phyloP scores from a whole-genome alignment of 371 early-diverging fungal genomes.

The Apophysomyces elegans region DNA sequence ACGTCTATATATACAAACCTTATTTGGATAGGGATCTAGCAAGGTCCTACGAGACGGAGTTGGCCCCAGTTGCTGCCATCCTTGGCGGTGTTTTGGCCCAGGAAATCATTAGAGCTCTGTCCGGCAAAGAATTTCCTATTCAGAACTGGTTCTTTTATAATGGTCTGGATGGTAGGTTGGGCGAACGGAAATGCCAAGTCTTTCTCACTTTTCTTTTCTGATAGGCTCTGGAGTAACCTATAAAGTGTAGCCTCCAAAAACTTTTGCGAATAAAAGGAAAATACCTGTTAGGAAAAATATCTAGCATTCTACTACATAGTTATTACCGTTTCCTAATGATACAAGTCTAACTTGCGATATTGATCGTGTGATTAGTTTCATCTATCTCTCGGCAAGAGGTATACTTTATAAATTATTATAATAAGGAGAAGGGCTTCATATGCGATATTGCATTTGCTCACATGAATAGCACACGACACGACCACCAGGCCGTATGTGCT shows the following conservation, averaged over 20 bases:
- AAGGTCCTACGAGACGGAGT: slow-evolving; percentile 57
- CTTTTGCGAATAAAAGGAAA: neutral
- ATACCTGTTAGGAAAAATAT: no score
- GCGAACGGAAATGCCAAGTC: neutral
- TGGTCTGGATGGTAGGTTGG: slow-evolving; percentile 59
- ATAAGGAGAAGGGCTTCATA: no score
- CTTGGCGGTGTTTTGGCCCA: slow-evolving; percentile 90
- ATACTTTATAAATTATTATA: no score
- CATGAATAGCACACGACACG: no score
- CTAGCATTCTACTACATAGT: no score
- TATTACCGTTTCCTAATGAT: no score
- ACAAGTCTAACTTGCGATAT: no score
- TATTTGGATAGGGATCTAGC: slow-evolving; percentile 40
- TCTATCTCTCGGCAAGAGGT: no score
- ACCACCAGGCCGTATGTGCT: no score
- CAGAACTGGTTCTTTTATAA: slow-evolving; percentile 83
- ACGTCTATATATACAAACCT: neutral
- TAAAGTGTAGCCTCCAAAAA: neutral
- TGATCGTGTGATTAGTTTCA: no score
- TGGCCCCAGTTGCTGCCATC: slow-evolving; percentile 81
- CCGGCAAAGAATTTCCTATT: slow-evolving; percentile 80
- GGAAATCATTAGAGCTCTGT: slow-evolving; percentile 83
- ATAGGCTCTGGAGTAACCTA: slow-evolving; percentile 21
- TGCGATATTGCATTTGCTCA: no score
- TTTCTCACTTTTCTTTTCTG: neutral